phyloP scores from a whole-genome alignment of 1,139 yeast genomes.

The Magnusiomyces sp. region DNA sequence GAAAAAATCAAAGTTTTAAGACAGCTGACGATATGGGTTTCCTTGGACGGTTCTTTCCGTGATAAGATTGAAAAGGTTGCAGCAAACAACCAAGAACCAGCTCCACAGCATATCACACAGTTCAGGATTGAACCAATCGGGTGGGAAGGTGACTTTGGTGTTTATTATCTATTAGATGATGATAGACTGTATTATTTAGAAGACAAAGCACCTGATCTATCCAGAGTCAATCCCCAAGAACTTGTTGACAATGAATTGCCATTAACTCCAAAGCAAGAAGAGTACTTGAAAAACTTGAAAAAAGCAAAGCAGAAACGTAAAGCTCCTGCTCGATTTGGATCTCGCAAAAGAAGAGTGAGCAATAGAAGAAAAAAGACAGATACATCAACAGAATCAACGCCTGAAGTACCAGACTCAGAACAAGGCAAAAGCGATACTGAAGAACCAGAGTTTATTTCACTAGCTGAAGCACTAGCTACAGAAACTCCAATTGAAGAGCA shows the following conservation, averaged over 20 bases:
- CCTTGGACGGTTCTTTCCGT: conserved; percentile 21
- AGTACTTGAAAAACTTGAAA: no score
- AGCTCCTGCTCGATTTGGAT: no score
- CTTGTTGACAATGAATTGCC: no score
- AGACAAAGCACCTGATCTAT: conserved; percentile 22
- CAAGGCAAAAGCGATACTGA: conserved; percentile 11
- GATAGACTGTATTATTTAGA: conserved; percentile 27
- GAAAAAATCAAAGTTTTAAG: conserved; percentile 19
- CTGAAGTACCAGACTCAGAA: conserved; percentile 7
- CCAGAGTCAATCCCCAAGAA: conserved; percentile 13
- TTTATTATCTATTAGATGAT: conserved; percentile 31
- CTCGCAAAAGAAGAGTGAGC: no score
- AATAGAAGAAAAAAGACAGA: no score
- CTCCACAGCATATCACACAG: conserved; percentile 1
- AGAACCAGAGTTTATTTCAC: conserved; percentile 9
- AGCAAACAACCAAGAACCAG: conserved; percentile 10
- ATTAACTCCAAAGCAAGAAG: no score
- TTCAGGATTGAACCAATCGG: conserved; percentile 31
- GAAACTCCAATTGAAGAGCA: conserved; percentile 20
- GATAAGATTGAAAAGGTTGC: conserved; percentile 19
- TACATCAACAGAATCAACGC: no score
- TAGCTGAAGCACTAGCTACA: conserved; percentile 21
- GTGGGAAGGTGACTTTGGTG: conserved; percentile 25
- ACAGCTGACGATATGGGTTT: conserved; percentile 21
- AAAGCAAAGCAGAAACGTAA: no score